Evolutionary conservation across 176 grass and related monocot species (phyloP).

Genomic region (Neostapfia colusana): DNA sequence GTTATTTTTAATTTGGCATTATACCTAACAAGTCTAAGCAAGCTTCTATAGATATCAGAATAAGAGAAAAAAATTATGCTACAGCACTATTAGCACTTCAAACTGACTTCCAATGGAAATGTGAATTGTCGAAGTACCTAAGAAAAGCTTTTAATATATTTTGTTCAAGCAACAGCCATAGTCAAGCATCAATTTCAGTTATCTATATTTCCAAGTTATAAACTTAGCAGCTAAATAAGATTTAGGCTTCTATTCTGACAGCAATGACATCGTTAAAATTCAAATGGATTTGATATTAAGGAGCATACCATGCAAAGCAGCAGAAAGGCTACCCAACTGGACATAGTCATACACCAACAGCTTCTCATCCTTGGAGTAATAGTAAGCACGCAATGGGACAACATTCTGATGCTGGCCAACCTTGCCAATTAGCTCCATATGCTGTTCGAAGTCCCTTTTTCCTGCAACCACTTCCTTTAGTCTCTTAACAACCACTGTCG

Average conservation of each 20-base stretch:
- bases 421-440: constrained; percentile 89
- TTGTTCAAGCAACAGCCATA: neutral
- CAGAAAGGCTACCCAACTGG: constrained; percentile 55
- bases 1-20: neutral
- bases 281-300: constrained; percentile 29
- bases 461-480: constrained; percentile 83
- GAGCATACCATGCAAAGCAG: constrained; percentile 85
- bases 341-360: constrained; percentile 95
- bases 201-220: neutral
- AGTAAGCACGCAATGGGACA: constrained; percentile 80
- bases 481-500: constrained; percentile 86
- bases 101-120: neutral
- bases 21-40: neutral
- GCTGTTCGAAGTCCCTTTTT: constrained; percentile 89
- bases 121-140: neutral
- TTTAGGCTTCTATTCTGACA: constrained; percentile 10
- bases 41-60: neutral
- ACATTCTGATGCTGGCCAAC: constrained; percentile 65
- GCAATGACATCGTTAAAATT: constrained; percentile 18
- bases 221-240: neutral
- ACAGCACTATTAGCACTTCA: neutral
- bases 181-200: constrained; percentile 16
- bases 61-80: constrained; percentile 1
- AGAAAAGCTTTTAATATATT: neutral
- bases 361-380: constrained; percentile 98